phyloP scores from a whole-genome alignment of 331 rosid genomes.

The Cydonia oblonga region DNA sequence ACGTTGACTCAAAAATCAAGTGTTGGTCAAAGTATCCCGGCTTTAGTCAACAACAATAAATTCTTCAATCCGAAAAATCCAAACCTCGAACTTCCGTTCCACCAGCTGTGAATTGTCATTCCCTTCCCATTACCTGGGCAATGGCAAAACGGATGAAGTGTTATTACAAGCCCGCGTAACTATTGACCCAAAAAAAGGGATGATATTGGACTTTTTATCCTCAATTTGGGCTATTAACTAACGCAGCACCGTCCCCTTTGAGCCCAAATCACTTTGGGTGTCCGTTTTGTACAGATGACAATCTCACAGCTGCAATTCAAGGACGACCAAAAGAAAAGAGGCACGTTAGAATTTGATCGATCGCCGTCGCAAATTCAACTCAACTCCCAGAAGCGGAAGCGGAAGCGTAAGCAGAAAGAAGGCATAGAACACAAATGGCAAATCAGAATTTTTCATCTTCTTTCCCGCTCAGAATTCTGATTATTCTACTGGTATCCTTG shows the following conservation, averaged over 20 bases:
- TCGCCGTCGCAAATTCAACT: not conserved
- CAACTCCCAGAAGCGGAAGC: not conserved
- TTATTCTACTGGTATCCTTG: conserved; percentile 8
- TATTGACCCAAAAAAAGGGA: too few relatives aligned
- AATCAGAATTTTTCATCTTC: not conserved
- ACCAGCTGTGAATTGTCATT: too few relatives aligned
- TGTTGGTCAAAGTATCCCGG: too few relatives aligned
- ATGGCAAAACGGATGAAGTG: too few relatives aligned
- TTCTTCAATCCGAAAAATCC: too few relatives aligned
- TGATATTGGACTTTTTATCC: too few relatives aligned
- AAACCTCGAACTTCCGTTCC: too few relatives aligned
- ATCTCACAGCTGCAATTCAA: not conserved
- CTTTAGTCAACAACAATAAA: too few relatives aligned
- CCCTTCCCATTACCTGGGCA: too few relatives aligned
- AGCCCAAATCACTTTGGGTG: not conserved
- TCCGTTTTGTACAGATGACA: not conserved
- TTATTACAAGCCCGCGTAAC: too few relatives aligned
- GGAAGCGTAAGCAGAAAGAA: not conserved
- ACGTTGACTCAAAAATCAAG: too few relatives aligned
- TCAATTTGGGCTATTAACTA: not conserved
- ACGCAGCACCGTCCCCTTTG: not conserved
- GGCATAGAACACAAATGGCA: not conserved
- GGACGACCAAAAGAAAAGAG: not conserved
- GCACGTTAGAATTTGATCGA: too few relatives aligned
- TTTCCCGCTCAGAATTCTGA: not conserved